These are phyloP conservation scores for Eimeria tenella DNA, from an alignment of 169 alveolate genomes.

Conservation along the genomic window DNA sequence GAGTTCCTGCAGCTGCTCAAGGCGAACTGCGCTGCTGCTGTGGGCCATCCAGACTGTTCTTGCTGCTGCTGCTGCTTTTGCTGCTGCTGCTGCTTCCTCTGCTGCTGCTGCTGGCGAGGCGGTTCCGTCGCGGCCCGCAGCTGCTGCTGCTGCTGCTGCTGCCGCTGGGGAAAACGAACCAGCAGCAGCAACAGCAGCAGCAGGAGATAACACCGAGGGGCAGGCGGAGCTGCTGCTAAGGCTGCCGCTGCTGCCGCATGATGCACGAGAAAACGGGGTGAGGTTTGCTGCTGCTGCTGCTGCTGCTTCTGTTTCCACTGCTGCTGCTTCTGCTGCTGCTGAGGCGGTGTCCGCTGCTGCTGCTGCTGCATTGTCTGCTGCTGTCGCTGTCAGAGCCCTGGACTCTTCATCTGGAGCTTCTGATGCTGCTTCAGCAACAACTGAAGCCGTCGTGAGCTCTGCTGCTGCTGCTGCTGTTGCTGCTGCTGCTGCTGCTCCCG, in stretches of 20 bases:
- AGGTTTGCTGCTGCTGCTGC: not conserved
- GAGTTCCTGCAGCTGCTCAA: constrained; percentile 2
- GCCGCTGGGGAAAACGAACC: too few species aligned
- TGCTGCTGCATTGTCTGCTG: not conserved
- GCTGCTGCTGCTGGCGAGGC: too few species aligned
- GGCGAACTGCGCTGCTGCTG: not conserved
- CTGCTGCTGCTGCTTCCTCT: not conserved
- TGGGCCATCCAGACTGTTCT: not conserved
- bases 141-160: too few species aligned
- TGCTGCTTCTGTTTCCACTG: not conserved
- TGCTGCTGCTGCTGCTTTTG: not conserved
- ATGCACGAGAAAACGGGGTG: not conserved
- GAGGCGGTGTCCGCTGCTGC: not conserved
- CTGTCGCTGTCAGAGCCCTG: not conserved
- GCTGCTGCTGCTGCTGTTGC: not conserved
- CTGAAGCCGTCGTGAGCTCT: not conserved
- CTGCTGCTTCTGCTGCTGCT: not conserved
- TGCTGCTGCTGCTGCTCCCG: not conserved
- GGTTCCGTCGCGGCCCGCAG: too few species aligned
- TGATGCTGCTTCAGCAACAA: not conserved
- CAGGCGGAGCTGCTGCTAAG: too few species aligned
- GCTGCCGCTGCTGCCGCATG: not conserved
- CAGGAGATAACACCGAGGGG: too few species aligned
- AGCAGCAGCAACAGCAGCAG: too few species aligned
- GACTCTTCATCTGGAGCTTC: not conserved